phyloP scores from a whole-genome alignment of 169 alveolate genomes.

The Eimeria zaria region DNA sequence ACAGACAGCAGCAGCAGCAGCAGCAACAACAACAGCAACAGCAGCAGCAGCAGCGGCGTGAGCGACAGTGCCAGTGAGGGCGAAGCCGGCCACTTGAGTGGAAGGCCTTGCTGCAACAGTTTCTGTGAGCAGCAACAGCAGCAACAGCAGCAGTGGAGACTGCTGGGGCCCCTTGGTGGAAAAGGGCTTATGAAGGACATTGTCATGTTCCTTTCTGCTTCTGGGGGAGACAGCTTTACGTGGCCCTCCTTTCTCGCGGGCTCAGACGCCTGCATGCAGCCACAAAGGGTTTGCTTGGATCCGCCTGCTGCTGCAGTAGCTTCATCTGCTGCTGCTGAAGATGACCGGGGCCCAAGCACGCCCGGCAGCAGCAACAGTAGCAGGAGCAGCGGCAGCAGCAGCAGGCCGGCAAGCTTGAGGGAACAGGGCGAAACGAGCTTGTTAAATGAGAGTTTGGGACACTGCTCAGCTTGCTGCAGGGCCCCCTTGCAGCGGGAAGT shows the following conservation, averaged over 20 bases:
- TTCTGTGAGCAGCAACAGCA: conserved; percentile 27
- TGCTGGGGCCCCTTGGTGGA: background rate
- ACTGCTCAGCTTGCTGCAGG: background rate
- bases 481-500: conserved; percentile 25
- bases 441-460: background rate
- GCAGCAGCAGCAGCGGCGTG: conserved; percentile 9
- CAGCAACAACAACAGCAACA: conserved; percentile 41
- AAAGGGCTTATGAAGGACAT: background rate
- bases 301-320: conserved; percentile 27
- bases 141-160: background rate
- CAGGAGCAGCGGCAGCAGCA: background rate
- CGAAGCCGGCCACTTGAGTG: conserved; percentile 10
- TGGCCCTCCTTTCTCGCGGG: conserved; percentile 74
- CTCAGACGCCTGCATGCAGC: conserved; percentile 48
- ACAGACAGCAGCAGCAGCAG: conserved; percentile 8
- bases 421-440: background rate
- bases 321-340: background rate
- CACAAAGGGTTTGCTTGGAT: background rate
- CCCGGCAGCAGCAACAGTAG: background rate
- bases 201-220: background rate
- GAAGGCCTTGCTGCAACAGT: background rate
- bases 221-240: conserved; percentile 44
- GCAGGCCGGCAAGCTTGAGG: background rate
- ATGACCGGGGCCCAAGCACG: background rate
- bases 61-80: conserved; percentile 25